Conservation (phyloP, 352 stramenopile species). For the Elongisporangium senticosum region DNA sequence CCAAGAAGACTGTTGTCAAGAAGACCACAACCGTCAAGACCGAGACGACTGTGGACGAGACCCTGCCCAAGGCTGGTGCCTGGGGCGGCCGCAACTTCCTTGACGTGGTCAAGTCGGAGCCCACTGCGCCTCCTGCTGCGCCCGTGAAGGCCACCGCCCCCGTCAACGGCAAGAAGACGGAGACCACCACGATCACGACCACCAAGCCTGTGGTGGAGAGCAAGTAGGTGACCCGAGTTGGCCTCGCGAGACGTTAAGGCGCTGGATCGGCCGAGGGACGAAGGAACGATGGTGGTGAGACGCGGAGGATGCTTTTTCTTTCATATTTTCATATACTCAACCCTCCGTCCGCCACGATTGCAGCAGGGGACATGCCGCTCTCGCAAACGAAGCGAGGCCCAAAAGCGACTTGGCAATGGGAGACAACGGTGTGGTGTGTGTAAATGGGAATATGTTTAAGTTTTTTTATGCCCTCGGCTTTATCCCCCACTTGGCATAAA, state of each 20-base stretch:
- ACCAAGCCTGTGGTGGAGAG: constrained; percentile 31
- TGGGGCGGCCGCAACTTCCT: constrained; percentile 81
- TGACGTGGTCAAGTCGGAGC: constrained; percentile 80
- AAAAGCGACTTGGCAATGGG: neutral
- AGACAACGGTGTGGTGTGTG: constrained; percentile 1
- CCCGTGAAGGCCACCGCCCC: constrained; percentile 19
- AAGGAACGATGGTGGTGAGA: neutral
- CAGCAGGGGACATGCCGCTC: neutral
- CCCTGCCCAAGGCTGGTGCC: constrained; percentile 55
- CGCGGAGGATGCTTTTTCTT: constrained; percentile 3
- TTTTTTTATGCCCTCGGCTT: constrained; percentile 4
- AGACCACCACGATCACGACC: constrained; percentile 16
- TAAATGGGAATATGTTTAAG: constrained; percentile 3
- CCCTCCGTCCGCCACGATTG: neutral
- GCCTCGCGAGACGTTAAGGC: constrained; percentile 5
- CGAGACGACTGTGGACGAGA: constrained; percentile 27
- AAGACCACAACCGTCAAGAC: constrained; percentile 29
- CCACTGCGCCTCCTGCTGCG: constrained; percentile 26
- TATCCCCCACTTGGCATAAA: neutral
- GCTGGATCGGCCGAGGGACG: neutral
- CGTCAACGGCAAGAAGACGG: constrained; percentile 14
- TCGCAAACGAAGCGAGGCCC: neutral
- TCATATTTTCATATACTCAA: constrained; percentile 1
- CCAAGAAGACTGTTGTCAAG: constrained; percentile 30
- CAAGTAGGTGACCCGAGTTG: constrained; percentile 21